Base-by-base conservation (phyloP, 345 rosid genomes). In the Carallia brachiata region DNA sequence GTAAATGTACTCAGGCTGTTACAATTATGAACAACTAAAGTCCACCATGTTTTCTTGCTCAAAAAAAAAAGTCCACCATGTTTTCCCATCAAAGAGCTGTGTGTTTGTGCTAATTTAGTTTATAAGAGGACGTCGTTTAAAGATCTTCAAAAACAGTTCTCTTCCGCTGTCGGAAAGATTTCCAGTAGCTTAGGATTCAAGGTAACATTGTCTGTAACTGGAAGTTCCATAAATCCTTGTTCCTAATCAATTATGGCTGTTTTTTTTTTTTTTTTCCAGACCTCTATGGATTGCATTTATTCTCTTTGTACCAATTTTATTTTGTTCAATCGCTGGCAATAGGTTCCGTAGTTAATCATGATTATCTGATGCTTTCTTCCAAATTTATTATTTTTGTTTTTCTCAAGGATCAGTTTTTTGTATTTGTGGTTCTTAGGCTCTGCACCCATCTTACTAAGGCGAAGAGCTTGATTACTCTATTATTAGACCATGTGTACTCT, bases 91-190 rank as follows among this genome's bases (percentile, higher is more conserved):
- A 67, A 73, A 70, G 67, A 77, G 52, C 69, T 13, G 17, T 19
- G 67, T 77, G 81, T 31, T 63, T 72, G 73, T 78, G 67, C 86
- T 82, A 78, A 80, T 82, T 10, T 85, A 75, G 85, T 63, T 52
- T 83, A 71, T 77, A 74, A 69, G 75, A 65, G 65, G 66, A 52
- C 62, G 19, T 70, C 40, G 40, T 59, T 63, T 52, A 17, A 39
- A 63, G 69, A 52, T 54, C 57, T 30, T 53, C 59, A 67, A 52
- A 58, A 54, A 65, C 70, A 44, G 30, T 70, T 72, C 63, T 67
- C 50, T 56, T 54, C 16, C 60, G 1, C 32, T 6, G 7, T 69
- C 30, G 32, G 32, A 36, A 47, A 16, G 4, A 40, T 61, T 61
- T 68, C 27, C n/a, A 34, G 62, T 64, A 67, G 78, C 32, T 61